Conservation (phyloP, 139 green algal genomes). For the Chlamydomonas incerta region DNA sequence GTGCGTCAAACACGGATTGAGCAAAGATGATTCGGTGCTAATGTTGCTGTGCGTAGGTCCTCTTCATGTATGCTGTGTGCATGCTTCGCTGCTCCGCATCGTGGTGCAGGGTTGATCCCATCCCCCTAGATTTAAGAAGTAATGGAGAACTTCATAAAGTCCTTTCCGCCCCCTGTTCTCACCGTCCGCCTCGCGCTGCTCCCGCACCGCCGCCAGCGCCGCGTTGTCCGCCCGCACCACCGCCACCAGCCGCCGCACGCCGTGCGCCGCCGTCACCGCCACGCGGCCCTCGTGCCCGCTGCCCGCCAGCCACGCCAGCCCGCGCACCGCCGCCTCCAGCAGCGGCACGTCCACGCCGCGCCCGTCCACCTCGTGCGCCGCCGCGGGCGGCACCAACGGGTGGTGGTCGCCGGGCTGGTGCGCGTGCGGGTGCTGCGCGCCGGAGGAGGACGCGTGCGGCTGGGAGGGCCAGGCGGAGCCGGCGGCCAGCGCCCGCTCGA, state of each 20-base stretch:
- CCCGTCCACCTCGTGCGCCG: neutral
- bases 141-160: no score
- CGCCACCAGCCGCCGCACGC: slow-evolving; percentile 42
- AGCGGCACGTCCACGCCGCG: slow-evolving; percentile 45
- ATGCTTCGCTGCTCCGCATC: no score
- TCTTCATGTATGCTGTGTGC: no score
- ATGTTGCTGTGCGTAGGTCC: no score
- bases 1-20: no score
- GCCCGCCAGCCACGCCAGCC: slow-evolving; percentile 44
- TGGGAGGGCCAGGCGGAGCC: neutral
- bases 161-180: no score
- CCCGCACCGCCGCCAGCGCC: slow-evolving; percentile 47
- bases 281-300: slow-evolving; percentile 27
- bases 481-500: slow-evolving; percentile 25
- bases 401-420: neutral
- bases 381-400: neutral
- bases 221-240: slow-evolving; percentile 52
- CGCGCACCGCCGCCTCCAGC: slow-evolving; percentile 48
- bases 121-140: no score
- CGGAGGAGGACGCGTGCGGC: neutral
- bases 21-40: no score
- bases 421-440: neutral
- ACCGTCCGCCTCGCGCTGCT: slow-evolving; percentile 1
- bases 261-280: slow-evolving; percentile 24
- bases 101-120: no score